phyloP scores from a whole-genome alignment of 805 yeast genomes.

The Metschnikowia similis region DNA sequence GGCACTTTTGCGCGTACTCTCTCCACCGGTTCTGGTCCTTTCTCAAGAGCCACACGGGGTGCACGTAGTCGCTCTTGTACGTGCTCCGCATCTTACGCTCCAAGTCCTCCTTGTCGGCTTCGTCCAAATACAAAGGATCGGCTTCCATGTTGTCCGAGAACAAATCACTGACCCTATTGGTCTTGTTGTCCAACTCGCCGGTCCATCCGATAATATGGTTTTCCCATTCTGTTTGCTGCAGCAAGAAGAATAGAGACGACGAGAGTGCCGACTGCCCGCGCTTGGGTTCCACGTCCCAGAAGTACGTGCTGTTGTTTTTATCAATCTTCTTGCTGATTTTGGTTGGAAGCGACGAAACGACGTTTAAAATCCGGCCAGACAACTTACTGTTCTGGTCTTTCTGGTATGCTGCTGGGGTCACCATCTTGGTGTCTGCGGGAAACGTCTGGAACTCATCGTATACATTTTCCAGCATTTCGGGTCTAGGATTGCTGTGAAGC shows the following conservation, averaged over 20 bases:
- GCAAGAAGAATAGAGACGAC: conserved; percentile 64
- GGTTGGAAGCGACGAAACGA: conserved; percentile 64
- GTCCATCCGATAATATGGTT: conserved; percentile 92
- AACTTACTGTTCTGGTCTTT: conserved; percentile 30
- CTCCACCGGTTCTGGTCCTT: conserved; percentile 83
- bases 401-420: conserved; percentile 29
- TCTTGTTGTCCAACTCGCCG: conserved; percentile 63
- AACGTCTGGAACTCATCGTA: conserved; percentile 21
- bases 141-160: conserved; percentile 32
- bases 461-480: conserved; percentile 11
- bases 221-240: conserved; percentile 74
- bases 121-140: conserved; percentile 60
- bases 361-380: conserved; percentile 67
- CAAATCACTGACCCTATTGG: conserved; percentile 15
- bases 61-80: conserved; percentile 50
- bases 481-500: neutral
- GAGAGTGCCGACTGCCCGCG: conserved; percentile 85
- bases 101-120: conserved; percentile 49
- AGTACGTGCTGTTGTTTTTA: conserved; percentile 25
- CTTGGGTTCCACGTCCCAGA: conserved; percentile 58
- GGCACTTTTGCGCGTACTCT: conserved; percentile 77
- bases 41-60: conserved; percentile 86
- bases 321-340: conserved; percentile 45
- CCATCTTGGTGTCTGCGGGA: conserved; percentile 16
- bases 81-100: conserved; percentile 45